Evolutionary conservation across 2,329 filamentous ascomycete species (phyloP).

Genomic region (Ophiostoma quercus): DNA sequence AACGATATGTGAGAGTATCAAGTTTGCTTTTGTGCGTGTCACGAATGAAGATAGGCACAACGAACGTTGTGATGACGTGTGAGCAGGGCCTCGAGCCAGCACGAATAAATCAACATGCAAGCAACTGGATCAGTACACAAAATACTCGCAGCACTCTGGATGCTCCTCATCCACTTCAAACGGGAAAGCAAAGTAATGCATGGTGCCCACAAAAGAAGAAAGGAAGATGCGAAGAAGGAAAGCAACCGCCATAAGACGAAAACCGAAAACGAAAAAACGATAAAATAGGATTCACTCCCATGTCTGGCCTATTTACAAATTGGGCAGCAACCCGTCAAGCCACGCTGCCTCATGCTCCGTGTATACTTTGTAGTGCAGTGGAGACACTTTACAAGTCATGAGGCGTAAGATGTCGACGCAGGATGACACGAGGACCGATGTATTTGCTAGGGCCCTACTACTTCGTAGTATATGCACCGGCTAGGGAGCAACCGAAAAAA

Average conservation of each 20-base stretch:
- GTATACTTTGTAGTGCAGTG: not conserved
- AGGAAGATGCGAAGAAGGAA: not conserved
- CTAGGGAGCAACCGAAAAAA: not conserved
- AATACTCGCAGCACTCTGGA: not conserved
- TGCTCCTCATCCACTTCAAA: not conserved
- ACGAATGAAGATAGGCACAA: not conserved
- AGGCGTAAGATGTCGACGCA: not conserved
- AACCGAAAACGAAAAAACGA: not conserved
- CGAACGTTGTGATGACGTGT: not conserved
- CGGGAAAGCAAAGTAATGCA: not conserved
- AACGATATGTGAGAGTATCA: not conserved
- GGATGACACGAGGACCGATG: not conserved
- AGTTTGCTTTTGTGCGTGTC: not conserved
- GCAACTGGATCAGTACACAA: constrained; percentile 4
- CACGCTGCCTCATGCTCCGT: not conserved
- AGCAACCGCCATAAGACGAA: not conserved
- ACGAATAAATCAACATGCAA: not conserved
- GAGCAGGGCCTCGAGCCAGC: too few species aligned
- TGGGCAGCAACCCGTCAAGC: not conserved
- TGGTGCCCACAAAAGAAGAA: constrained; percentile 1
- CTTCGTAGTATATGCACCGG: not conserved
- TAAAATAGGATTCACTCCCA: not conserved
- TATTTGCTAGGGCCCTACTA: not conserved
- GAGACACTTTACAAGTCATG: not conserved
- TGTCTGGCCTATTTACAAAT: not conserved